Conservation (phyloP, 768 basidiomycete species). For the Amanita polypyramis region DNA sequence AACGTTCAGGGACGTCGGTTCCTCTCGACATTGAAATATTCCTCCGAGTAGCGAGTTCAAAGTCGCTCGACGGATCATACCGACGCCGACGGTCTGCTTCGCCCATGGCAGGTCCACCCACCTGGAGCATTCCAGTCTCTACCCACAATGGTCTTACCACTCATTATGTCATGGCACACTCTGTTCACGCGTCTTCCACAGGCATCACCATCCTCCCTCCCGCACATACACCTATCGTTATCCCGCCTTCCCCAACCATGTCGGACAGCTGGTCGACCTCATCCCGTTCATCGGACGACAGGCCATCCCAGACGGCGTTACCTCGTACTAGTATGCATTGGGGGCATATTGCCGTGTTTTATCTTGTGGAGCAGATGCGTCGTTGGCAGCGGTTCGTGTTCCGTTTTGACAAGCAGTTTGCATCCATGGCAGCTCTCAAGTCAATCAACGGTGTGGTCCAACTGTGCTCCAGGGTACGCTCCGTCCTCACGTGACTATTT, state of each 20-base stretch:
- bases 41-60: slow-evolving; percentile 38
- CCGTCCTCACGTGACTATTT: slow-evolving; percentile 8
- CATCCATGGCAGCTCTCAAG: slow-evolving; percentile 64
- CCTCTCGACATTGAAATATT: slow-evolving; percentile 78
- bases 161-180: slow-evolving; percentile 11
- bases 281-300: slow-evolving; percentile 14
- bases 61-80: slow-evolving; percentile 15
- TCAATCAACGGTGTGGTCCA: slow-evolving; percentile 50
- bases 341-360: slow-evolving; percentile 75
- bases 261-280: slow-evolving; percentile 12
- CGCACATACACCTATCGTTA: slow-evolving; percentile 32
- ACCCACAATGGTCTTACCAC: slow-evolving; percentile 18
- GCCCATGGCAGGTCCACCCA: slow-evolving; percentile 18
- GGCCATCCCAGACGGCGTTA: slow-evolving; percentile 16
- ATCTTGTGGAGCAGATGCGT: slow-evolving; percentile 71
- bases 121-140: slow-evolving; percentile 23
- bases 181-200: slow-evolving; percentile 16
- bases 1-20: slow-evolving; percentile 59
- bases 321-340: slow-evolving; percentile 51
- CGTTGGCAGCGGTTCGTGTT: slow-evolving; percentile 79
- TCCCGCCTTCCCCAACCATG: slow-evolving; percentile 31
- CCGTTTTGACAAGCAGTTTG: slow-evolving; percentile 67
- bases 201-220: slow-evolving; percentile 19
- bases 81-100: slow-evolving; percentile 22
- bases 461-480: slow-evolving; percentile 4